phyloP scores from a whole-genome alignment of 345 rosid species.

The Anacardium occidentale region DNA sequence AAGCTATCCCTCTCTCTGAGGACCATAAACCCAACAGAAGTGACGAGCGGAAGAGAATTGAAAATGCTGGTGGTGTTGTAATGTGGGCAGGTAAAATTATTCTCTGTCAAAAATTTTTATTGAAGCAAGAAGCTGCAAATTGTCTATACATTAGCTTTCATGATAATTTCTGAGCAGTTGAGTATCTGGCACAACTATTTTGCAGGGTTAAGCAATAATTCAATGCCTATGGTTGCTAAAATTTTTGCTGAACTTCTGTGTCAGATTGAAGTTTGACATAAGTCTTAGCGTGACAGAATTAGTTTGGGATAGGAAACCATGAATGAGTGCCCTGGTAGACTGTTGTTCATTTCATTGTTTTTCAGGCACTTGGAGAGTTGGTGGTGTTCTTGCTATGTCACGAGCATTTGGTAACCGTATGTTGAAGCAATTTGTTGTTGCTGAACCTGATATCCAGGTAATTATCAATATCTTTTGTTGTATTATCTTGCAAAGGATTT shows the following conservation, averaged over 20 bases:
- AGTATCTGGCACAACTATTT: background rate
- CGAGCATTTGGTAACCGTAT: conserved; percentile 98
- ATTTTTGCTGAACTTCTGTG: background rate
- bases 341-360: conserved; percentile 12
- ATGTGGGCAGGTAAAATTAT: conserved; percentile 92
- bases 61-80: conserved; percentile 91
- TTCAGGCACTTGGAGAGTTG: conserved; percentile 99
- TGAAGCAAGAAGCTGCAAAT: conserved; percentile 7
- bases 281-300: background rate
- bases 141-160: conserved; percentile 1
- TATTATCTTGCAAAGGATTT: conserved; percentile 1
- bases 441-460: conserved; percentile 99
- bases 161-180: conserved; percentile 6
- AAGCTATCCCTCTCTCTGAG: conserved; percentile 95
- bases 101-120: conserved; percentile 5
- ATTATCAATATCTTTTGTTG: background rate
- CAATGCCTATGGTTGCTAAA: background rate
- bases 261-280: background rate
- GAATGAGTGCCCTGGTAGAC: background rate
- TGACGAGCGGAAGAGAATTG: conserved; percentile 96
- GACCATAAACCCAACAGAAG: conserved; percentile 99
- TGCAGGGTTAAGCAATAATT: background rate
- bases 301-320: background rate
- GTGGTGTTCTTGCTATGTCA: conserved; percentile 99
- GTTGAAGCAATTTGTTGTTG: conserved; percentile 96